Percentiles rank a stretch among this genome's conserved stretches.
phyloP scores from a whole-genome alignment of 805 yeast genomes.

The Yamadazyma insecticola region DNA sequence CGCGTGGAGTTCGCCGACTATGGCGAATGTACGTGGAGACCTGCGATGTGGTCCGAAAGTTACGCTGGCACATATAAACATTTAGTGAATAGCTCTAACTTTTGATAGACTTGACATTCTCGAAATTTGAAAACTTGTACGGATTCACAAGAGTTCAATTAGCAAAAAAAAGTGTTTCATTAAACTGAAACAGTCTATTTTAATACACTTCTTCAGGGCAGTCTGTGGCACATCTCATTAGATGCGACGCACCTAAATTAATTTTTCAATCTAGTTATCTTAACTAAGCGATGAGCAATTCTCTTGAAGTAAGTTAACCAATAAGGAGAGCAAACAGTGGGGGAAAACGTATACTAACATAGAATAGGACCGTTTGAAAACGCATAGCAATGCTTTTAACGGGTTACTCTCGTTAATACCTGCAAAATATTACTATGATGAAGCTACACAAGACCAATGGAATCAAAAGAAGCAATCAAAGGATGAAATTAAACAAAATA shows the following conservation, averaged over 20 bases:
- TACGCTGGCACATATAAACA: too few relatives aligned
- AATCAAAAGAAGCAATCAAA: constrained; percentile 73
- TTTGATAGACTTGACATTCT: too few relatives aligned
- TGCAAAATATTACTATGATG: constrained; percentile 90
- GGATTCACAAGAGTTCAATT: too few relatives aligned
- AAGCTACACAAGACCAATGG: constrained; percentile 88
- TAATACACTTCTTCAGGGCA: too few relatives aligned
- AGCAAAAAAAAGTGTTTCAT: too few relatives aligned
- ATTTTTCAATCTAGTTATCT: constrained; percentile 9
- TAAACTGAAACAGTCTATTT: too few relatives aligned
- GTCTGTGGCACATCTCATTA: too few relatives aligned
- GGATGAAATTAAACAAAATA: constrained; percentile 55
- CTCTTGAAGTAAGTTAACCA: constrained; percentile 50
- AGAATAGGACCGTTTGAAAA: constrained; percentile 64
- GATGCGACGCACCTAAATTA: constrained; percentile 6
- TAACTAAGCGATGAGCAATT: constrained; percentile 61
- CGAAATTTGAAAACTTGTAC: too few relatives aligned
- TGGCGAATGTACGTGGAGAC: too few relatives aligned
- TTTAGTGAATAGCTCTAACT: too few relatives aligned
- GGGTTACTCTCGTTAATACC: constrained; percentile 89
- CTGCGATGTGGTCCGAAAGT: too few relatives aligned
- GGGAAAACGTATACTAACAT: constrained; percentile 17
- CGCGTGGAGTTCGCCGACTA: too few relatives aligned
- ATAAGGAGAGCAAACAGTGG: neutral
- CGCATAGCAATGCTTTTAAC: constrained; percentile 78